Base-by-base conservation (phyloP, 495 filamentous ascomycete species). In the Cenococcum geophilum region DNA sequence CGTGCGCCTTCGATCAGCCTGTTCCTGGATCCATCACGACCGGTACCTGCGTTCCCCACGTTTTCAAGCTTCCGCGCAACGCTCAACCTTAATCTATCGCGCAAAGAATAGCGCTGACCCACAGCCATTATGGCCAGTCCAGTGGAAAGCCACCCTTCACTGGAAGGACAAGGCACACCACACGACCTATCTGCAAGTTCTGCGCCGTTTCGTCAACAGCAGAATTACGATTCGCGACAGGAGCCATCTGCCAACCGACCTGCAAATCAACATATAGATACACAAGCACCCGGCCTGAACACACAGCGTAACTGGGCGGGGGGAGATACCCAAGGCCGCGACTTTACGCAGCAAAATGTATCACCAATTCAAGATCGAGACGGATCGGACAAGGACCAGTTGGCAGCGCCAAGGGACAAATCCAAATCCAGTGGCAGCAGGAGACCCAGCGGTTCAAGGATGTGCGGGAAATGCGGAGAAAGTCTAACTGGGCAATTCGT, bases 401-500 rank as follows among this genome's bases (percentile, higher is more conserved):
- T 52, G 11, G 10, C 52, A 18, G 23, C 48, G 5, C 57, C 48
- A n/a, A 35, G 52, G 16, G 27, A 32, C 27, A 32, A 32, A 32
- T 32, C 27, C 27, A 60, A 62, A 48, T 36, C 60, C 9, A 57
- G 48, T 20, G 54, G 59, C 11, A 59, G 67, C 21, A 67, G 71
- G 48, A 61, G 65, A 40, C 69, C 61, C 4, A 71, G 69, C 48
- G 62, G 59, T 14, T 64, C 64, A 27, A 79, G 90, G 60, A 75
- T 86, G 10, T 98, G 93, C 73, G 90, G 89, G 64, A 96, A 96
- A 72, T 98, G 93, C 71, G 83, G 82, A 60, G 86, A 90, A 63
- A 77, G 83, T 48, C 78, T 99, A 65, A 92, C 89, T 1, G 95
- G 95, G 20, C 95, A 97, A 72, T 99, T 97, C 73, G 93, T 99